Evolutionary conservation across 2,329 filamentous ascomycete genomes (phyloP).

Genomic region (Cladobotryum mycophilum): DNA sequence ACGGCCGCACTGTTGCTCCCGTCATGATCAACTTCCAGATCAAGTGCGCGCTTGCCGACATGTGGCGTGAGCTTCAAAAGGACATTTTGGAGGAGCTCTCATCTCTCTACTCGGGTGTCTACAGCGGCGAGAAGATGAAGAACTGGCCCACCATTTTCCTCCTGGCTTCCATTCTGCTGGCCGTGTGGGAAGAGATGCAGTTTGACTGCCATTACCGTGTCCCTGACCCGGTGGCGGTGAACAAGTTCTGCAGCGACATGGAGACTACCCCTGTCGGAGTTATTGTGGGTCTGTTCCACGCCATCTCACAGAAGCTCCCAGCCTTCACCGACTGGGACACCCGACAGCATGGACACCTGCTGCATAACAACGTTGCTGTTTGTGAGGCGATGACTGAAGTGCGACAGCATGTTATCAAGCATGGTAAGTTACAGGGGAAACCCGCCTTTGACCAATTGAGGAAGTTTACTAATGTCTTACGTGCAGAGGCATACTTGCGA

Average conservation of each 20-base stretch:
- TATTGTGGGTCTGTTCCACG: constrained; percentile 93
- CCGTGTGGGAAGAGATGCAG: constrained; percentile 98
- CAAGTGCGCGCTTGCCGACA: constrained; percentile 92
- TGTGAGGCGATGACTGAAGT: constrained; percentile 97
- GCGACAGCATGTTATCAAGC: constrained; percentile 82
- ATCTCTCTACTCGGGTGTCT: constrained; percentile 89
- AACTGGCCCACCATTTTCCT: constrained; percentile 99
- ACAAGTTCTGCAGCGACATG: constrained; percentile 97
- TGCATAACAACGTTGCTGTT: constrained; percentile 85
- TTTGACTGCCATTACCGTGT: constrained; percentile 97
- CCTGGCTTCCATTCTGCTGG: constrained; percentile 84
- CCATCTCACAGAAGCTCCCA: constrained; percentile 94
- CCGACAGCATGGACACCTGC: constrained; percentile 78
- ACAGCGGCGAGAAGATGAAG: constrained; percentile 94
- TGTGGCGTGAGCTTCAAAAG: constrained; percentile 97
- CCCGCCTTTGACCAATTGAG: too few species aligned
- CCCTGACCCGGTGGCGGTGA: constrained; percentile 73
- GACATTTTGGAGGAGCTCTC: constrained; percentile 94
- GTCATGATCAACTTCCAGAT: constrained; percentile 99
- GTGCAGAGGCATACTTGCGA: constrained; percentile 76
- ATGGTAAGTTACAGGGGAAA: constrained; percentile 57
- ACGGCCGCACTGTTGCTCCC: constrained; percentile 83
- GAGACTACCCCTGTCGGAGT: constrained; percentile 93
- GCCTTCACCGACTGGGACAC: constrained; percentile 93
- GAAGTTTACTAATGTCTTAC: constrained; percentile 17